A percentile compares a stretch with the other conserved stretches of the same genome.
Conservation (phyloP, 192 early-diverging fungal genomes). For the Ramicandelaber brevisporus region DNA sequence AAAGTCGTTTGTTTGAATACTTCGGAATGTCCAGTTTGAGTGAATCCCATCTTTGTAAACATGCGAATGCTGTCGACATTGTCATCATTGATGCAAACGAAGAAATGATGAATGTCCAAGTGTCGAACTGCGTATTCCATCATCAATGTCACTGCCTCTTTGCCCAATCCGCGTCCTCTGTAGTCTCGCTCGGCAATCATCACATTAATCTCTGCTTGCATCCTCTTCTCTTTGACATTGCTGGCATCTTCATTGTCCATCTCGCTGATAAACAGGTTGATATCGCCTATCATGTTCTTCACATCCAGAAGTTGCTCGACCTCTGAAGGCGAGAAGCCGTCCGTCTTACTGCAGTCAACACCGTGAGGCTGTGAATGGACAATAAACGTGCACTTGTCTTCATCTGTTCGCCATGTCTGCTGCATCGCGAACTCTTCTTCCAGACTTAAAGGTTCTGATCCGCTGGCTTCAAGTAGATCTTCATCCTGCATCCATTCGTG, state of each 20-base stretch:
- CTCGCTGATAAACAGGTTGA: conserved; percentile 84
- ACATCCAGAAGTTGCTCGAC: conserved; percentile 3
- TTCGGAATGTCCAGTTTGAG: conserved; percentile 17
- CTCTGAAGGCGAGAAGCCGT: not conserved
- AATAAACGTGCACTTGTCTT: conserved; percentile 63
- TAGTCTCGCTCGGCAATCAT: conserved; percentile 57
- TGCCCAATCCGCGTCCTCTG: conserved; percentile 10
- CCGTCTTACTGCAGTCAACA: conserved; percentile 1
- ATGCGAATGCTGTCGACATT: conserved; percentile 31
- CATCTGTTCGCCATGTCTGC: conserved; percentile 60
- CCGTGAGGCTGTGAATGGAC: conserved; percentile 5
- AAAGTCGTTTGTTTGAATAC: conserved; percentile 39
- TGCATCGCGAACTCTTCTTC: conserved; percentile 95
- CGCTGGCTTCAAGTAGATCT: conserved; percentile 79
- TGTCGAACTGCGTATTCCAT: conserved; percentile 17
- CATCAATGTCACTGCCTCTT: conserved; percentile 15
- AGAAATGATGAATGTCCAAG: conserved; percentile 22
- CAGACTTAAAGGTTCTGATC: conserved; percentile 74
- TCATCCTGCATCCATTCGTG: conserved; percentile 92
- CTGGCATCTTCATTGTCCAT: conserved; percentile 28
- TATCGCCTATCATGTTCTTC: conserved; percentile 74
- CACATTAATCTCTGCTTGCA: conserved; percentile 75
- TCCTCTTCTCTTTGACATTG: too few relatives aligned
- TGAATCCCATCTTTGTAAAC: conserved; percentile 31
- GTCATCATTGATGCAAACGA: conserved; percentile 32